Evolutionary conservation across 2,329 filamentous ascomycete genomes (phyloP).

Genomic region (Talaromyces sp.): DNA sequence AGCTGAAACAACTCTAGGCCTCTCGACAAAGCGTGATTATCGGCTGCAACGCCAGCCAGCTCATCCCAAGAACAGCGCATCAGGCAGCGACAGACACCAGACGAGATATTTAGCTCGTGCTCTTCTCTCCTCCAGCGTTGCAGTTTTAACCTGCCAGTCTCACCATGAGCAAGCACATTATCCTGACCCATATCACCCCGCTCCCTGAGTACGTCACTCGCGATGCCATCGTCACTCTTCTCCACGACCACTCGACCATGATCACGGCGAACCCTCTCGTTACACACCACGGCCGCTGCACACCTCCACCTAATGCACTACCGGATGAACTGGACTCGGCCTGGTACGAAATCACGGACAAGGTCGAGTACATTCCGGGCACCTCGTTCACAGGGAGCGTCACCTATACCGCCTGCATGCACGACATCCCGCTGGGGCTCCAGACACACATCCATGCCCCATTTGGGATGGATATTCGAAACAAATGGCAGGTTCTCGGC

Average conservation of each 20-base stretch:
- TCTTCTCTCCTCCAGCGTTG: neutral
- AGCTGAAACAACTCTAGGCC: neutral
- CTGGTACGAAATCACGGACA: constrained; percentile 76
- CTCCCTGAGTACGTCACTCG: constrained; percentile 62
- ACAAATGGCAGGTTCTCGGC: constrained; percentile 71
- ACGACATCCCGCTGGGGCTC: constrained; percentile 64
- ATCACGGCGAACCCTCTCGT: constrained; percentile 81
- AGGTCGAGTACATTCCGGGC: constrained; percentile 66
- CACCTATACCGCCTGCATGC: constrained; percentile 72
- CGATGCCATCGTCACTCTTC: constrained; percentile 61
- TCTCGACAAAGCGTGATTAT: neutral
- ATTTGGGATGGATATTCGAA: constrained; percentile 72
- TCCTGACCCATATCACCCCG: constrained; percentile 72
- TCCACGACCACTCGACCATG: constrained; percentile 73
- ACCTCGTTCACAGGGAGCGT: constrained; percentile 58
- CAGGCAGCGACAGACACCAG: neutral
- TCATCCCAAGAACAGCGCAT: neutral
- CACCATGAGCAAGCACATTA: constrained; percentile 44
- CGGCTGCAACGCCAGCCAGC: neutral
- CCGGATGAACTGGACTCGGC: constrained; percentile 62
- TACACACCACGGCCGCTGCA: constrained; percentile 62
- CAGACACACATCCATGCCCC: constrained; percentile 81
- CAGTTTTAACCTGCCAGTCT: neutral
- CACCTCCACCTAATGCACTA: constrained; percentile 56
- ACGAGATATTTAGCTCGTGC: neutral